Conservation (phyloP, 2,329 filamentous ascomycete species). For the Reticulascus tulasneorum region DNA sequence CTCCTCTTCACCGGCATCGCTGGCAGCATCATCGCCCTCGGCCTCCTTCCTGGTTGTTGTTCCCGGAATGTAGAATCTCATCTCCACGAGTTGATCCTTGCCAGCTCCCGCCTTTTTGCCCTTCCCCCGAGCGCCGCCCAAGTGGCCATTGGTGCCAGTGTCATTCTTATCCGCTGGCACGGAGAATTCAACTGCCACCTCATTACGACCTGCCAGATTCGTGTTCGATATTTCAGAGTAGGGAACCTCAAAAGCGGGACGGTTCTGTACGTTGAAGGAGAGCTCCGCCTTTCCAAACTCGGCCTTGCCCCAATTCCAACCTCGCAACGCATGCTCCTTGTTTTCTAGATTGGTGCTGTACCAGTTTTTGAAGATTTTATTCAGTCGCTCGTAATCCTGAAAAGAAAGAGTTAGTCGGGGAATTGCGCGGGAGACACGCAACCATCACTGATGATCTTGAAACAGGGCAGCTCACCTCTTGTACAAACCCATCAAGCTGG, state of each 20-base stretch:
- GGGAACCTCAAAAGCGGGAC: slow-evolving; percentile 92
- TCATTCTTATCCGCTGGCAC: slow-evolving; percentile 68
- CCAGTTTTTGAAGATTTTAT: slow-evolving; percentile 96
- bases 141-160: slow-evolving; percentile 67
- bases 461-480: slow-evolving; percentile 55
- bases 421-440: neutral
- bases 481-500: slow-evolving; percentile 91
- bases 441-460: slow-evolving; percentile 10
- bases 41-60: slow-evolving; percentile 74
- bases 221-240: slow-evolving; percentile 98
- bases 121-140: slow-evolving; percentile 69
- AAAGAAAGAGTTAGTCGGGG: neutral
- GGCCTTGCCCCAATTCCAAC: slow-evolving; percentile 99
- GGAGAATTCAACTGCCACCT: slow-evolving; percentile 93
- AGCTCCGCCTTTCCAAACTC: slow-evolving; percentile 95
- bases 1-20: slow-evolving; percentile 66
- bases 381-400: slow-evolving; percentile 82
- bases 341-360: slow-evolving; percentile 91
- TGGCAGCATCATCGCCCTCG: slow-evolving; percentile 70
- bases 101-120: slow-evolving; percentile 89
- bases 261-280: slow-evolving; percentile 93
- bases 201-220: slow-evolving; percentile 94
- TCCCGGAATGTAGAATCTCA: slow-evolving; percentile 97
- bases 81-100: slow-evolving; percentile 91
- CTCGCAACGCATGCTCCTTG: slow-evolving; percentile 89